Conservation (phyloP, 1,139 yeast species). For the Taphrina betulina region DNA sequence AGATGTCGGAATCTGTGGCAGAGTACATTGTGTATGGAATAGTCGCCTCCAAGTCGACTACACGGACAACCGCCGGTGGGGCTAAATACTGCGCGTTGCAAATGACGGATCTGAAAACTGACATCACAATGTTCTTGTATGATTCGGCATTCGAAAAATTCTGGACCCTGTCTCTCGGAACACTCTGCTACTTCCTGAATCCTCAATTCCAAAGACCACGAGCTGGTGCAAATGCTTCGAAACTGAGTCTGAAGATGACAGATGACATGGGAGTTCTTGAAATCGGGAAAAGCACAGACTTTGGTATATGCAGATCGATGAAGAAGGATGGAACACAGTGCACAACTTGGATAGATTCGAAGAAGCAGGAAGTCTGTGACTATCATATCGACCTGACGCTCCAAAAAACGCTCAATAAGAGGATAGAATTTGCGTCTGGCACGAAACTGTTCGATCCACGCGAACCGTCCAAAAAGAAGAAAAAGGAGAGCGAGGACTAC, state of each 20-base stretch:
- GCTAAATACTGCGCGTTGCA: conserved; percentile 60
- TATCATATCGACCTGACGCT: conserved; percentile 66
- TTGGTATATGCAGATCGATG: conserved; percentile 64
- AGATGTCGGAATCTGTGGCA: conserved; percentile 60
- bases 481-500: conserved; percentile 11
- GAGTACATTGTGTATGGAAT: conserved; percentile 78
- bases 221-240: conserved; percentile 50
- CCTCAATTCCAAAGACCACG: conserved; percentile 56
- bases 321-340: conserved; percentile 55
- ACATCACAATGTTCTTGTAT: conserved; percentile 62
- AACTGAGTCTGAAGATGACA: conserved; percentile 56
- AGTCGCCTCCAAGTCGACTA: conserved; percentile 57
- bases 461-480: conserved; percentile 24
- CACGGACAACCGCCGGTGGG: conserved; percentile 48
- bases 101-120: conserved; percentile 64
- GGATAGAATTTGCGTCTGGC: conserved; percentile 38
- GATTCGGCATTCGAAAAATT: conserved; percentile 66
- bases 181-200: conserved; percentile 68
- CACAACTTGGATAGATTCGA: conserved; percentile 57
- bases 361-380: conserved; percentile 60
- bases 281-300: conserved; percentile 68
- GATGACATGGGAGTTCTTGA: conserved; percentile 57
- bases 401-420: conserved; percentile 46
- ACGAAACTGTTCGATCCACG: conserved; percentile 27
- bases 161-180: conserved; percentile 74